Evolutionary conservation across 1,139 yeast species (phyloP).

Genomic region (Magnusiomyces fungicola): DNA sequence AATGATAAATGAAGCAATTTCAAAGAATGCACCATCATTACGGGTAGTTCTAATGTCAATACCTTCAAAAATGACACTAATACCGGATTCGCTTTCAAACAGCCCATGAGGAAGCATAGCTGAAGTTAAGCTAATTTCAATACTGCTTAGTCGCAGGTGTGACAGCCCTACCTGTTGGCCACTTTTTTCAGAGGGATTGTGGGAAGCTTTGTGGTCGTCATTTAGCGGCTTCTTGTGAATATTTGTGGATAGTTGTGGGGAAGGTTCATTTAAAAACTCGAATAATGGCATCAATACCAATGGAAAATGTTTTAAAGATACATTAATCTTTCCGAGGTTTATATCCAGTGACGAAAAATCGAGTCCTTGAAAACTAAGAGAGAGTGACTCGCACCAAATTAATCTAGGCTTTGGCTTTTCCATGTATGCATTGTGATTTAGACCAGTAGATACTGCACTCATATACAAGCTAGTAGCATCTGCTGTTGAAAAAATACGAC

Average conservation of each 20-base stretch:
- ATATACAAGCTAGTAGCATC: conserved; percentile 70
- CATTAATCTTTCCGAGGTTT: conserved; percentile 39
- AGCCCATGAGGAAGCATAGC: conserved; percentile 15
- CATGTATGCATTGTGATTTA: conserved; percentile 2
- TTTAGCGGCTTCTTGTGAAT: no score
- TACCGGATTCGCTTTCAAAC: conserved; percentile 12
- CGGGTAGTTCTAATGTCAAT: conserved; percentile 4
- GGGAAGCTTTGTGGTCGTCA: no score
- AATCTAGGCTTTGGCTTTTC: conserved; percentile 15
- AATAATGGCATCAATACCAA: conserved; percentile 24
- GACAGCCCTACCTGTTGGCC: no score
- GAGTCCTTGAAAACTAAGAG: conserved; percentile 19
- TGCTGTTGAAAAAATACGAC: conserved; percentile 60
- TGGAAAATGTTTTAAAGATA: conserved; percentile 40
- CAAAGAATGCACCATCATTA: conserved; percentile 1
- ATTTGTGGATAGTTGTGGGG: no score
- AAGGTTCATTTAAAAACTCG: conserved; percentile 27
- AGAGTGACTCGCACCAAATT: conserved; percentile 20
- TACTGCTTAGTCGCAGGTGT: background rate
- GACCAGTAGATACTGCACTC: conserved; percentile 49
- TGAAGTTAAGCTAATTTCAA: conserved; percentile 11
- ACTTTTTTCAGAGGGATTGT: no score
- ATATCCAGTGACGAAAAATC: conserved; percentile 37
- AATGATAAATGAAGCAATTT: background rate
- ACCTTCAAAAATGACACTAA: conserved; percentile 8